Evolutionary conservation across 2,329 filamentous ascomycete species (phyloP), one percentile per base, ranked within the genome.

Genomic region (Chaetothyriales sp.): DNA sequence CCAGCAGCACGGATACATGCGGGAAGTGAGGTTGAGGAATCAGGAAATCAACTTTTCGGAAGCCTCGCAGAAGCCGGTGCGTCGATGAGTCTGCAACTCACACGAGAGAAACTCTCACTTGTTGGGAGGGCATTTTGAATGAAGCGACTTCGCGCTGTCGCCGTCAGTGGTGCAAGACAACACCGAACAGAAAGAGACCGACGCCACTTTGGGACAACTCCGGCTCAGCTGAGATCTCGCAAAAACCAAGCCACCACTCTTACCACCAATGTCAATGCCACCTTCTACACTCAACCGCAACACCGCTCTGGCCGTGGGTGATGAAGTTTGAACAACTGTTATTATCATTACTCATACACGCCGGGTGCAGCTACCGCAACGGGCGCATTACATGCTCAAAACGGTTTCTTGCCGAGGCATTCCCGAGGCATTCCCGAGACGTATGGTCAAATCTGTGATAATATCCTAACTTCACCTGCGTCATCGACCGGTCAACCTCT

Each of bases 1-100:
- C 10, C n/a, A 46, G 18, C 44, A 46, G 44, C 19, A 46, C 4
- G 6, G 8, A 20, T 46, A 46, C 44, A 46, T 46, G 44, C 19
- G 44, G n/a, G 44, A 46, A 46, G 44, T 46, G 44, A 46, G 44
- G 22, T 20, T 28, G 18, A 46, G 44, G n/a, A 46, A 46, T 28
- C 18, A 28, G 44, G 44, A 20, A 40, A 40, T 40, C 33, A 40
- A 40, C 33, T 40, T 40, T 40, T 15, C 33, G 10, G 33, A 40
- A 40, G 33, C 33, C 33, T 40, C 33, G 15, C 33, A 40, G 2
- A 40, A 40, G 13, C 33, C 33, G 15, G 13, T 15, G 33, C 7
- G 10, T 15, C 33, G 33, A 40, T 40, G 33, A 40, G 33, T 15
- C 33, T 40, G 13, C 8, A 13, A 40, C 33, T 13, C 4, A 37